A percentile compares a stretch with the other conserved stretches of the same genome.
phyloP scores from a whole-genome alignment of 345 rosid genomes.

The Salix udensis region DNA sequence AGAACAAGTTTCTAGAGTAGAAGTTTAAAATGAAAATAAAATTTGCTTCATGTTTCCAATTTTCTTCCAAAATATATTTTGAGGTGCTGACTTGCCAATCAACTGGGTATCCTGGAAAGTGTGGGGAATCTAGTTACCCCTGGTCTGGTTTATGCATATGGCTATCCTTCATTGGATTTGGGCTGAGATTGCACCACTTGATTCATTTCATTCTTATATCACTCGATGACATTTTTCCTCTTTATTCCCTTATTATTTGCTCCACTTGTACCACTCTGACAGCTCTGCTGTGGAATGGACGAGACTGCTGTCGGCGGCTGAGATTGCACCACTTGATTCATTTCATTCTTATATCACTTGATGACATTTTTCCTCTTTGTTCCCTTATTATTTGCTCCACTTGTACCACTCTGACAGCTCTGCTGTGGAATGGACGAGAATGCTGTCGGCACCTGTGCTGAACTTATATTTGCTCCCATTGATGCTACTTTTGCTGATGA shows the following conservation, averaged over 20 bases:
- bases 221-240: not conserved
- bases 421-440: conserved; percentile 91
- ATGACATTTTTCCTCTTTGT: not conserved
- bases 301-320: conserved; percentile 66
- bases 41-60: not conserved
- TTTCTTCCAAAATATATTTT: not conserved
- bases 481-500: conserved; percentile 94
- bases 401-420: conserved; percentile 42
- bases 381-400: not conserved
- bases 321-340: not conserved
- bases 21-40: not conserved
- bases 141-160: not conserved
- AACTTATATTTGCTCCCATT: conserved; percentile 91
- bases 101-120: not conserved
- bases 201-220: conserved; percentile 7
- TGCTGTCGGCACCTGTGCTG: conserved; percentile 86
- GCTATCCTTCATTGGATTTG: not conserved
- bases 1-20: not conserved
- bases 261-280: conserved; percentile 5
- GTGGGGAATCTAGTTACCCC: not conserved
- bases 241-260: conserved; percentile 5
- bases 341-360: conserved; percentile 7
- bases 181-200: not conserved
- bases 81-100: not conserved
- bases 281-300: conserved; percentile 94